phyloP scores from a whole-genome alignment of 139 green algal genomes.

The Chlorella sorokiniana region DNA sequence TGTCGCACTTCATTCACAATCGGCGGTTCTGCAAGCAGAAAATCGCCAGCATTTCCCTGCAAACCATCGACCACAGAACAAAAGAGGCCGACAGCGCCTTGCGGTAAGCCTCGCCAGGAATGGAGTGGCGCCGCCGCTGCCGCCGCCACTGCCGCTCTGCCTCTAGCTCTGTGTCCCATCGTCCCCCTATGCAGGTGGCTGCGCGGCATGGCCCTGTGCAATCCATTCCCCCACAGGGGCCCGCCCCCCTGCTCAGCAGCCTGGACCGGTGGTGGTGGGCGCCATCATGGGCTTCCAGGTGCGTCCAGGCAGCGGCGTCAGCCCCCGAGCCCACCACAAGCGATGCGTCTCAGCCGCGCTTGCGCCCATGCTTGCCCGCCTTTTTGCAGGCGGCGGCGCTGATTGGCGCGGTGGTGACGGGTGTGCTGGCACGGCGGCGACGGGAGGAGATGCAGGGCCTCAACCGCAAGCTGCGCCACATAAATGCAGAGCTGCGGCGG shows the following conservation, averaged over 20 bases:
- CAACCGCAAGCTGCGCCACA: constrained; percentile 51
- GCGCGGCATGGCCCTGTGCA: neutral
- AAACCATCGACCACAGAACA: neutral
- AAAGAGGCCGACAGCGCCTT: neutral
- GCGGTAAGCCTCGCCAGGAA: neutral
- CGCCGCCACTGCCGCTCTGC: neutral
- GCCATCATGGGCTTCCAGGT: neutral
- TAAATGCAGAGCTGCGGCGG: constrained; percentile 51
- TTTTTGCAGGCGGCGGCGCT: constrained; percentile 42
- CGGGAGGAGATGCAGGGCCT: constrained; percentile 44
- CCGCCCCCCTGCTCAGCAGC: neutral
- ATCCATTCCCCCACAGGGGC: neutral
- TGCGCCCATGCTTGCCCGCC: neutral
- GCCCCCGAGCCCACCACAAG: neutral
- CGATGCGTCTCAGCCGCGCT: neutral
- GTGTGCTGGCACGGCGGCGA: constrained; percentile 42
- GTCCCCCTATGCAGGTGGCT: neutral
- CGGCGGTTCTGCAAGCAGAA: too few species aligned
- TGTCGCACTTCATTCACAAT: too few species aligned
- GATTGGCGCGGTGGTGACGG: constrained; percentile 45
- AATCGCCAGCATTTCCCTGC: neutral
- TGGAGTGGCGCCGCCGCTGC: neutral
- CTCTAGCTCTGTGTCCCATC: neutral
- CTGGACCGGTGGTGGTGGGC: neutral
- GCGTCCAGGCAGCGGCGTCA: neutral